Evolutionary conservation across 306 rosid species (phyloP), one percentile per base, ranked within the genome.

Genomic region (Sesbania bispinosa): DNA sequence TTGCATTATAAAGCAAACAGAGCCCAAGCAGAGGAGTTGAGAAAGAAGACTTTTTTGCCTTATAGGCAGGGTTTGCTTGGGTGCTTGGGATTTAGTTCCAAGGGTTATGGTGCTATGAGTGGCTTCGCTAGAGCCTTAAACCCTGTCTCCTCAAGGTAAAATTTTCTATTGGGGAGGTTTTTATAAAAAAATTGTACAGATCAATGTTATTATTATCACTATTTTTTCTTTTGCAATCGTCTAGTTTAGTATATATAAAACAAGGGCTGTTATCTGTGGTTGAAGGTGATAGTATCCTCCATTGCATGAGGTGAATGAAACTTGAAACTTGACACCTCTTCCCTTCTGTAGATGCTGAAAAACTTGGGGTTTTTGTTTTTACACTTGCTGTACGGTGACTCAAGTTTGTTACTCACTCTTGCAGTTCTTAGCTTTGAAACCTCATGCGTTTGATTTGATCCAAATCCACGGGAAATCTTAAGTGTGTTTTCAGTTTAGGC

Each of bases 51-150:
- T 2, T 95, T 85, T 78, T 69, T 95, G 84, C 99, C 99, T 11
- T 95, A 95, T 59, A 82, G 88, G 64, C 97, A 91, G 70, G 99
- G 97, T 16, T 63, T 95, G 58, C 86, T 95, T 30, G 99, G 99
- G 1, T 91, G 99, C 77, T 83, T 95, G 76, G 99, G 99, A 2
- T 95, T 95, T 77, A 95, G 93, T 71, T 95, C 97, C 0, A 95
- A 89, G 75, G 96, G 99, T 11, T 95, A 95, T 66, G 99, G 97
- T 39, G 99, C 97, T 29, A 82, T 95, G 86, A 91, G 84, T 84
- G 99, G 96, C 63, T 85, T 95, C 45, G 97, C 96, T 24, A 95
- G 99, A 83, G 96, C 99, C 27, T 48, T 95, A 61, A 92, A 89
- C 84, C 96, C 97, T 54, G 97, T 95, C 53, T 91, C 96, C 61